Evolutionary conservation across 345 rosid genomes (phyloP).

Genomic region (Eutrema heterophyllum): DNA sequence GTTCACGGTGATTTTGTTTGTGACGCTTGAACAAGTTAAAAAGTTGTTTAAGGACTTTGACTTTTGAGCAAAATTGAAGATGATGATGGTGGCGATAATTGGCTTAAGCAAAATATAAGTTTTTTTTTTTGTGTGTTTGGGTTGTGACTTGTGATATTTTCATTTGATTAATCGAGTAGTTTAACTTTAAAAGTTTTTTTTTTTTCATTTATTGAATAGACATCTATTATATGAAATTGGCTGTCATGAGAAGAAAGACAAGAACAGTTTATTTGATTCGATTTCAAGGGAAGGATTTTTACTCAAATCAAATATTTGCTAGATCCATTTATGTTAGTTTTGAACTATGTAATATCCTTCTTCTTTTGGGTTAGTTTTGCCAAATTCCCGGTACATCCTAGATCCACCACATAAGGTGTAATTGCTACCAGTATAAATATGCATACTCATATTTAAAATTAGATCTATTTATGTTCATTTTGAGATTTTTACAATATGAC

Average conservation of each 20-base stretch:
- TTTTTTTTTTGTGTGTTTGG: not conserved
- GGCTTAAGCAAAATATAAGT: not conserved
- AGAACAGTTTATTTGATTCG: not conserved
- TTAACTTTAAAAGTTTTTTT: not conserved
- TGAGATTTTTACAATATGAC: not conserved
- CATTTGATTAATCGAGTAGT: not conserved
- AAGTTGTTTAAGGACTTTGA: slow-evolving; percentile 61
- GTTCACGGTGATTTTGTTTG: slow-evolving; percentile 78
- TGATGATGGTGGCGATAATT: slow-evolving; percentile 9
- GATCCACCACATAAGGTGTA: too few species aligned
- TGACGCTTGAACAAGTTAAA: slow-evolving; percentile 75
- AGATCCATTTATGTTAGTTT: not conserved
- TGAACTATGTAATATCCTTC: not conserved
- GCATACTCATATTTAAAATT: too few species aligned
- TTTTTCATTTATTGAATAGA: not conserved
- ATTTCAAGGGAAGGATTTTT: not conserved
- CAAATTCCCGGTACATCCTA: too few species aligned
- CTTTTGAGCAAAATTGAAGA: slow-evolving; percentile 14
- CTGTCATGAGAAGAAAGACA: not conserved
- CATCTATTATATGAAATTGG: not conserved
- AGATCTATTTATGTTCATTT: not conserved
- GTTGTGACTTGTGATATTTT: not conserved
- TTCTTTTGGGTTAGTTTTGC: too few species aligned
- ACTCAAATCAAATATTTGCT: not conserved
- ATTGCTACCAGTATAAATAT: too few species aligned